Evolutionary conservation across 1,284 basidiomycete species (phyloP), one percentile per base, ranked within the genome.

Genomic region (Xanthoconium separans): DNA sequence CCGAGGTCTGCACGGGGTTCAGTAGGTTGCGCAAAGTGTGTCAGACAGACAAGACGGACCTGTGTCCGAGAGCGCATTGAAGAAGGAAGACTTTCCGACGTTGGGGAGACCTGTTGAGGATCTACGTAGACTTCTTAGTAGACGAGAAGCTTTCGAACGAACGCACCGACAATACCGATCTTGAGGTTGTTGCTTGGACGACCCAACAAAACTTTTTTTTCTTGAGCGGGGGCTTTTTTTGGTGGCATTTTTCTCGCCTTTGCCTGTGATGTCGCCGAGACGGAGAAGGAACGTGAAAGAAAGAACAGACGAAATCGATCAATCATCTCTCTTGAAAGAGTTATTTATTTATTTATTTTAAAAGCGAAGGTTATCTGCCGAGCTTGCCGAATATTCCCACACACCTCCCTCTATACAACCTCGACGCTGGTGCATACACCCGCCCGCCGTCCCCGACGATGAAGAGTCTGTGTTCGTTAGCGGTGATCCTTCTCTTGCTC

Each of bases 91-190:
- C 75, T 95, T 95, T 61, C 93, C 93, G 65, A 96, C 93, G 72
- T 97, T 97, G 56, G 94, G 94, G 43, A 98, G 73, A 70, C 94
- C 90, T 91, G 51, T 13, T 44, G 56, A 42, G 41, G 20, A 60
- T 58, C 50, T 39, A 27, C 24, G 41, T 51, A 51, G 54, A 63
- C 44, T 60, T 46, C 58, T 53, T 51, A 49, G 53, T 33, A 10
- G 49, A 50, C 22, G 61, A 51, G 58, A 16, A 13, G 8, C 48
- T 46, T 58, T 51, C 58, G 43, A 34, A 47, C 57, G 47, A 62
- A 65, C 74, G 83, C 85, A 91, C 92, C 95, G 78, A 98, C 95
- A 80, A 98, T 96, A 73, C 94, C 95, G 67, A 96, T 91, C 83
- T 94, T 91, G 62, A 91, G 79, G 77, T 97, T 97, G 78, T 98